Evolutionary conservation across 2,329 filamentous ascomycete genomes (phyloP).

Genomic region (Mollisia scopiformis): DNA sequence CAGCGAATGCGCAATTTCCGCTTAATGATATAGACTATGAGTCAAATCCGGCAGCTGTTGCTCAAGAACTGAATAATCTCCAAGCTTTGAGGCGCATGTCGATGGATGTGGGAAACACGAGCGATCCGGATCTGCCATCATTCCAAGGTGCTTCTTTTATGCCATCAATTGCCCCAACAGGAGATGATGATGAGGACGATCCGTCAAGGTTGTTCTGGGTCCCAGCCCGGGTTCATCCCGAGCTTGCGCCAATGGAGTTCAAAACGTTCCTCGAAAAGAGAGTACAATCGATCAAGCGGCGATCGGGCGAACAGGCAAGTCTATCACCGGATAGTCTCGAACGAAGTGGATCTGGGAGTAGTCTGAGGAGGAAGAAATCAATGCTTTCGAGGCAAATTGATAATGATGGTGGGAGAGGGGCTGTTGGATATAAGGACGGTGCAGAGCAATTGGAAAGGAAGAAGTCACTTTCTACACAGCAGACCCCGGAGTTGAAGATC

Average conservation of each 20-base stretch:
- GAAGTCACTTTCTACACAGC: slow-evolving; percentile 57
- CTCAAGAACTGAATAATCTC: slow-evolving; percentile 73
- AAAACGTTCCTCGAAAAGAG: slow-evolving; percentile 95
- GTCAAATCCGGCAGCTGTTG: slow-evolving; percentile 70
- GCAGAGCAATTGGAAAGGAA: slow-evolving; percentile 79
- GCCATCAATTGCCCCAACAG: slow-evolving; percentile 71
- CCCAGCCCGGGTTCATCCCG: slow-evolving; percentile 89
- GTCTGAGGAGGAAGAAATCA: slow-evolving; percentile 85
- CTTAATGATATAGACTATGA: slow-evolving; percentile 76
- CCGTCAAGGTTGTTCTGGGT: slow-evolving; percentile 93
- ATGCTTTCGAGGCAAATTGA: slow-evolving; percentile 95
- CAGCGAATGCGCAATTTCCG: slow-evolving; percentile 63
- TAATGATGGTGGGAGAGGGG: slow-evolving; percentile 60
- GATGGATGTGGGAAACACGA: slow-evolving; percentile 69
- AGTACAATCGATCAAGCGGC: slow-evolving; percentile 84
- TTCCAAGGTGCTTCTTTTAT: slow-evolving; percentile 67
- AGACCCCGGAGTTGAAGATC: slow-evolving; percentile 62
- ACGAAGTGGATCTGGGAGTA: slow-evolving; percentile 55
- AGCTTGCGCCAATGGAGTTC: slow-evolving; percentile 93
- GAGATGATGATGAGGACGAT: slow-evolving; percentile 82
- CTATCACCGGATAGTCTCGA: slow-evolving; percentile 58
- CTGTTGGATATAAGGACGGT: slow-evolving; percentile 77
- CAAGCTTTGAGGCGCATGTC: slow-evolving; percentile 77
- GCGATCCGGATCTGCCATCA: slow-evolving; percentile 75
- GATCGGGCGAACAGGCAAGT: slow-evolving; percentile 75